Percentiles rank a stretch among this genome's conserved stretches.
phyloP scores from a whole-genome alignment of 2,329 filamentous ascomycete genomes.

The Pseudogymnoascus sp. region DNA sequence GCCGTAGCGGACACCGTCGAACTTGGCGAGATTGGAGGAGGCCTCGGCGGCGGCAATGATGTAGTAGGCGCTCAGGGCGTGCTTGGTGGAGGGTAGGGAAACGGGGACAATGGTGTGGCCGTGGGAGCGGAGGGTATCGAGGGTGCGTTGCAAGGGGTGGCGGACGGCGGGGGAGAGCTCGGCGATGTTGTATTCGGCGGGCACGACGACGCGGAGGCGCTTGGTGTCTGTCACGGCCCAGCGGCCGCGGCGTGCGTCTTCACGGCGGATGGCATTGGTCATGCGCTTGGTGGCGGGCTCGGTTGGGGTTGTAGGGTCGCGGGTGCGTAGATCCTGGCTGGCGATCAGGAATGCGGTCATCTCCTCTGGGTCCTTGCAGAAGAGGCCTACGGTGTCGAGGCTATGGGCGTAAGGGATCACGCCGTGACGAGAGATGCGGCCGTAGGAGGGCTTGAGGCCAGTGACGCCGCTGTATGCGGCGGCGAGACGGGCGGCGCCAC shows the following conservation, averaged over 20 bases:
- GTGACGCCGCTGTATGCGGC: slow-evolving; percentile 64
- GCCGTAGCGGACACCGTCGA: slow-evolving; percentile 94
- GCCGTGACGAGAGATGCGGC: slow-evolving; percentile 60
- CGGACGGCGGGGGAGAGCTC: slow-evolving; percentile 69
- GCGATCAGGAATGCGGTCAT: slow-evolving; percentile 28
- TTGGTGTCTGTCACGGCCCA: neutral
- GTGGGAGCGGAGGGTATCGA: slow-evolving; percentile 51
- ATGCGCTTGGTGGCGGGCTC: neutral
- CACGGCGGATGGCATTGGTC: neutral
- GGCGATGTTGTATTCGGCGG: slow-evolving; percentile 77
- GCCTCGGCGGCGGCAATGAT: slow-evolving; percentile 92
- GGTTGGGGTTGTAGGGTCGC: slow-evolving; percentile 33
- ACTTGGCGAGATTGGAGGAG: slow-evolving; percentile 91
- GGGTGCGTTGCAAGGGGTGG: slow-evolving; percentile 58
- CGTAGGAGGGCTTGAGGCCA: slow-evolving; percentile 70
- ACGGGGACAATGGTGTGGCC: slow-evolving; percentile 70
- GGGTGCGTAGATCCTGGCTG: slow-evolving; percentile 15
- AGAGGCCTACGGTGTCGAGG: slow-evolving; percentile 63
- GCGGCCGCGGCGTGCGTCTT: neutral
- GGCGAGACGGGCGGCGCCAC: slow-evolving; percentile 63
- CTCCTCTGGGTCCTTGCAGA: slow-evolving; percentile 39
- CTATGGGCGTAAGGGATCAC: slow-evolving; percentile 70
- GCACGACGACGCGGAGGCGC: slow-evolving; percentile 45
- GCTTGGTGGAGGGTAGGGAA: slow-evolving; percentile 74
- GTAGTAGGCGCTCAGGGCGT: slow-evolving; percentile 90